Base-by-base conservation (phyloP, 2,329 filamentous ascomycete species). In the Davidsoniella neocaledoniae region DNA sequence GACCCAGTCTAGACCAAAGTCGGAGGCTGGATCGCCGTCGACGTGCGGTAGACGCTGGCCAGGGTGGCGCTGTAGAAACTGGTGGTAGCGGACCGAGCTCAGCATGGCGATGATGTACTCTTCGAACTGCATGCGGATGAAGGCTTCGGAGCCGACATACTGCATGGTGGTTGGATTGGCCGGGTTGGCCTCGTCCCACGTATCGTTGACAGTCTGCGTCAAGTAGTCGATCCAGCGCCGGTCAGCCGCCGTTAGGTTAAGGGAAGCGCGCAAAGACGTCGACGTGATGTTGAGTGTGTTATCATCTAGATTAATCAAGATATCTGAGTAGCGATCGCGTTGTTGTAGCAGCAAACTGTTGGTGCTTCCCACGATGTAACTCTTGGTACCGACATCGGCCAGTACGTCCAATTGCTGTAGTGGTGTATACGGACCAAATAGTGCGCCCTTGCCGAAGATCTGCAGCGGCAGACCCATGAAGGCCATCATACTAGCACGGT, bases 401-500 rank as follows among this genome's bases (percentile, higher is more conserved):
- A 98, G 74, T 57, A 95, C 75, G 62, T 98, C 90, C 51, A 98
- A 78, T 65, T 95, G 88, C 64, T 98, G 91, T 16, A 98, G 70
- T 16, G 91, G 91, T 1, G 91, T 98, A 61, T 98, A 98, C 0
- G 91, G 91, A 2, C 91, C 90, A 61, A 95, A 96, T 53, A 98
- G 74, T 61, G 86, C 91, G 54, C 91, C 91, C 73, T 87, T 94
- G 61, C 88, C 88, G 61, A 96, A 98, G 43, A 98, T 82, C 61
- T 96, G 91, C 39, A 98, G 70, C 10, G 91, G 91, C 38, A 96
- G 69, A 5, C 91, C 91, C 85, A 95, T 94, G 61, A 94, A 98
- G 7, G 83, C 77, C 55, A 98, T 73, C 54, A 98, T 71, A 43
- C 91, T 96, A 62, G 76, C 80, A 56, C 91, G 80, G 63, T 98